Evolutionary conservation across 495 filamentous ascomycete genomes (phyloP), one percentile per base, ranked within the genome.

Genomic region (Elasticomyces elasticus): DNA sequence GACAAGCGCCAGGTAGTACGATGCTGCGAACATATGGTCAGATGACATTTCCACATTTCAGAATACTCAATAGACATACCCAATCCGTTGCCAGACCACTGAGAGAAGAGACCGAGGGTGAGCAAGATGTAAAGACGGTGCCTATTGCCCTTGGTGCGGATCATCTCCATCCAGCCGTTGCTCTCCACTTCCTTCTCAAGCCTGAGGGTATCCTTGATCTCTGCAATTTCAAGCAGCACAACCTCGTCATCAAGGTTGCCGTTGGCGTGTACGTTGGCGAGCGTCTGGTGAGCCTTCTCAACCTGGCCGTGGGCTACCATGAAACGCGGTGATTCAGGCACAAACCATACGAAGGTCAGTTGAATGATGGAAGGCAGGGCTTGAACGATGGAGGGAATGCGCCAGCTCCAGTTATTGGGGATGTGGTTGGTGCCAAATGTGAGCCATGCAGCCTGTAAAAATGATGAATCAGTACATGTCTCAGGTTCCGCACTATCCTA

Each of bases 281-380:
- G 52, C 11, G 44, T 52, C 25, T 50, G 51, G 25, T 55, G 51
- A 15, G 56, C 56, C 20, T 52, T 43, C 41, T 57, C 33, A 38
- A 43, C 49, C 71, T 76, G 74, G 65, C 84, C 83, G 55, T 82
- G 80, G 55, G 78, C 74, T 52, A 70, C 67, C 19, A 76, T 62
- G 72, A 72, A 76, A 23, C 74, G 69, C 1, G 74, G 74, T 5
- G 73, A 75, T 62, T 80, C 77, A 6, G 77, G 76, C 54, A 79
- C 72, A 54, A 77, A 79, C 52, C 69, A 77, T 45, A 79, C 63
- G 45, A 77, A 73, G 47, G 62, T 49, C 28, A 79, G 69, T 59
- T 77, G 76, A 47, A 75, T 62, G 23, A 78, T 0, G 1, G 76
- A 79, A 41, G 76, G 76, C 41, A 77, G 47, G 6, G 67, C 75